Percentiles rank a stretch among this genome's conserved stretches.
Evolutionary conservation across 1,284 basidiomycete species (phyloP).

Genomic region (Pseudomicrostroma phylloplanum): DNA sequence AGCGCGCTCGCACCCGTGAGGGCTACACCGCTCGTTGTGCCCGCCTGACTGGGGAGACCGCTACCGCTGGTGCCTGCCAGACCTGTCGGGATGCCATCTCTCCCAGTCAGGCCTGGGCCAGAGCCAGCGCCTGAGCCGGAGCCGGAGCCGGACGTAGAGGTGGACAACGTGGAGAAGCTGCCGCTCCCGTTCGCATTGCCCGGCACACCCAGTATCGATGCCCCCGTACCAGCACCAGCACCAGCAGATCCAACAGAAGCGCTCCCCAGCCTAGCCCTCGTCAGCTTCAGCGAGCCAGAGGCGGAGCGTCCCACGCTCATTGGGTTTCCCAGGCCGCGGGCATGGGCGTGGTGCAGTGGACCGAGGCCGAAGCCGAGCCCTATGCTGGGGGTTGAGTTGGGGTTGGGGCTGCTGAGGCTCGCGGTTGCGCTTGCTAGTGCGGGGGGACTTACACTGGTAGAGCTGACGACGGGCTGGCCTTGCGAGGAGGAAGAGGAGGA

Average conservation of each 20-base stretch:
- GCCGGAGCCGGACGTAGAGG: background rate
- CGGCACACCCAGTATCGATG: background rate
- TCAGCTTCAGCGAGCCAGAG: background rate
- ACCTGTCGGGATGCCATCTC: background rate
- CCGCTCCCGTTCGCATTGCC: background rate
- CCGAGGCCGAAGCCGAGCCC: background rate
- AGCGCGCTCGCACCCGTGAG: background rate
- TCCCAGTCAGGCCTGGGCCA: background rate
- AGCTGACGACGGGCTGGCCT: too few relatives aligned
- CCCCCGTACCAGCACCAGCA: background rate
- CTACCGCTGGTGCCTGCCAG: background rate
- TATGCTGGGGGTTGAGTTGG: background rate
- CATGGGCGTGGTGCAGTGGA: too few relatives aligned
- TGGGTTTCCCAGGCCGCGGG: constrained; percentile 1
- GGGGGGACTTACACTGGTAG: too few relatives aligned
- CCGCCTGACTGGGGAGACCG: background rate
- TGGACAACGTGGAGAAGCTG: background rate
- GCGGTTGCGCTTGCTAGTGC: too few relatives aligned
- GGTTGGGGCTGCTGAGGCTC: background rate
- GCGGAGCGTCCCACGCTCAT: constrained; percentile 1
- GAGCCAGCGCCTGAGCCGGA: background rate
- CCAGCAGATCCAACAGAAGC: background rate
- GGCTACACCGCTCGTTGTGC: background rate
- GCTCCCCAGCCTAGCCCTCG: background rate
- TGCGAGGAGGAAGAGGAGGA: background rate